Percentiles rank a stretch among this genome's conserved stretches.
Evolutionary conservation across 495 filamentous ascomycete genomes (phyloP).

Genomic region (Hypoxylon rickii): DNA sequence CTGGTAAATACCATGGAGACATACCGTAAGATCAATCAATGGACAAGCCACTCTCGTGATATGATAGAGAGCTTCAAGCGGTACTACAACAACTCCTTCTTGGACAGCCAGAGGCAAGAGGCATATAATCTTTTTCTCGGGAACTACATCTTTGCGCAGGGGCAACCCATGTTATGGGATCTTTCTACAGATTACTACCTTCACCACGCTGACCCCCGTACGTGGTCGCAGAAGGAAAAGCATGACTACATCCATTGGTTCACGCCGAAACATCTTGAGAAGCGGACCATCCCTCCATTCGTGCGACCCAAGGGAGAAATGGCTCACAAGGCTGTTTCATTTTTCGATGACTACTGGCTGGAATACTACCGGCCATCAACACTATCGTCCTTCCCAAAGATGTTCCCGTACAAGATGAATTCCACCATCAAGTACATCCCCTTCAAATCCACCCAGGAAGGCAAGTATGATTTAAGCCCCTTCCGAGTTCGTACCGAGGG

Average conservation of each 20-base stretch:
- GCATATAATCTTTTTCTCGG: conserved; percentile 98
- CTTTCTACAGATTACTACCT: conserved; percentile 95
- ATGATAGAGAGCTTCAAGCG: conserved; percentile 99
- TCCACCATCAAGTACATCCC: conserved; percentile 81
- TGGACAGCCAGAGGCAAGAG: conserved; percentile 94
- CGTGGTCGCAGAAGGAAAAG: conserved; percentile 66
- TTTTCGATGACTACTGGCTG: conserved; percentile 96
- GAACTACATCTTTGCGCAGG: conserved; percentile 90
- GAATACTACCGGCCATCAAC: conserved; percentile 92
- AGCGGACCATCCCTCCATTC: conserved; percentile 57
- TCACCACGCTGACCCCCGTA: conserved; percentile 82
- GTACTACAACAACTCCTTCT: conserved; percentile 98
- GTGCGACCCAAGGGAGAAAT: conserved; percentile 48
- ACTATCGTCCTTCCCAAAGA: conserved; percentile 82
- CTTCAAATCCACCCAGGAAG: conserved; percentile 68
- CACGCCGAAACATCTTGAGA: conserved; percentile 73
- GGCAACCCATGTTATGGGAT: conserved; percentile 97
- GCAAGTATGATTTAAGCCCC: conserved; percentile 78
- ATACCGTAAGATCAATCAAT: conserved; percentile 97
- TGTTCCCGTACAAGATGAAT: conserved; percentile 90
- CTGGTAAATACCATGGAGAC: conserved; percentile 99
- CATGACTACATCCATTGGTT: conserved; percentile 83
- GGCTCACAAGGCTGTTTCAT: conserved; percentile 61
- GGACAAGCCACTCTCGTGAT: conserved; percentile 94
- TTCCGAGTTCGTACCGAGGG: conserved; percentile 72